Base-by-base conservation (phyloP, 1,139 yeast genomes). In the Suhomyces coccinellae region DNA sequence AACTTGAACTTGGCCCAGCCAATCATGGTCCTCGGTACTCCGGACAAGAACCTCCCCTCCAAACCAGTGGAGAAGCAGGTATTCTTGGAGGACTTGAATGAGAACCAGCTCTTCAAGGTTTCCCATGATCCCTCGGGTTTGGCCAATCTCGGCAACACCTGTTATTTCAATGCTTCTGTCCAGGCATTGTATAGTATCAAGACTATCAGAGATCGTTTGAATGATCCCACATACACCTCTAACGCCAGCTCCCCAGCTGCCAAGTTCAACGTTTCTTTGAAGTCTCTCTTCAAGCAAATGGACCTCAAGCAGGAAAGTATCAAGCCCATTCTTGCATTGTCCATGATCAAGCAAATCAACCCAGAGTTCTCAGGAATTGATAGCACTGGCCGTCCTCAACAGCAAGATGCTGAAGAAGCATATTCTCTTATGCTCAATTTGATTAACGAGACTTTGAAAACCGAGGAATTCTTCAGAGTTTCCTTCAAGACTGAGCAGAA, bases 401-500 rank as follows among this genome's bases (percentile, higher is more conserved):
- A 93, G 69, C 99, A 93, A 66, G 99, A 93, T 72, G 99, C 99
- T 0, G 99, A 93, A 68, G 99, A 93, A 63, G 87, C 95, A 22
- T 90, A 83, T 69, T 85, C 97, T 12, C 95, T 87, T 61, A 76
- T 93, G 46, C 67, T 91, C 52, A 69, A 73, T 38, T 67, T 77
- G 29, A 65, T 89, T 51, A 68, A 80, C 69, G 74, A 44, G 57
- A 77, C 60, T 67, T 80, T 59, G 65, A 75, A 56, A 20, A 52
- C 83, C 30, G 80, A 82, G 43, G 79, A 82, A 52, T 74, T 69
- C 49, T 86, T 91, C 64, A 80, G 79, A 40, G 73, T 95, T 37
- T 72, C 76, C 27, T 85, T 87, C 59, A 83, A 79, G 53, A 77
- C 83, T 10, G 71, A 74, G 20, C 78, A 86, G 39, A 83, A 77